A percentile compares a stretch with the other conserved stretches of the same genome.
These are phyloP conservation scores for Oenanthe javanica DNA, from an alignment of 140 eudicot genomes.

Conservation along the genomic window DNA sequence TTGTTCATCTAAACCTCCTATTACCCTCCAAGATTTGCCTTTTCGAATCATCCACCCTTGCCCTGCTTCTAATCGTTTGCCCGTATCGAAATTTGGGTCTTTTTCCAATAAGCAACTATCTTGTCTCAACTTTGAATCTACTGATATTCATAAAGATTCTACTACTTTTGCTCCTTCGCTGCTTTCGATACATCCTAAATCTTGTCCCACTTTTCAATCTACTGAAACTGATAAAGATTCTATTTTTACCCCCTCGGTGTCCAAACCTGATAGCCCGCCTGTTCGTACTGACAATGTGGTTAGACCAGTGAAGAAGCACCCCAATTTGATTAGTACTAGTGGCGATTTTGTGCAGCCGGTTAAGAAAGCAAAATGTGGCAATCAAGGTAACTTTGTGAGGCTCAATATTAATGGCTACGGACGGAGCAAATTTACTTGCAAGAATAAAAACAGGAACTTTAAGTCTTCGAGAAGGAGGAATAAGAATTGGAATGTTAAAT, in stretches of 20 bases:
- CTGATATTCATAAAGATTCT: conserved; percentile 17
- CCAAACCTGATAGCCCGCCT: conserved; percentile 15
- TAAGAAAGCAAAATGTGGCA: conserved; percentile 35
- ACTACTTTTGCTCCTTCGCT: neutral
- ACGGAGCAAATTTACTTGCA: conserved; percentile 43
- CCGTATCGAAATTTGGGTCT: conserved; percentile 33
- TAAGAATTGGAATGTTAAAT: conserved; percentile 23
- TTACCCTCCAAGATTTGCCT: conserved; percentile 32
- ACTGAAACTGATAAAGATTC: conserved; percentile 19
- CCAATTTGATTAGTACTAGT: conserved; percentile 46
- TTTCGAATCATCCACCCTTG: conserved; percentile 30
- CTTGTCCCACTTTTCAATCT: conserved; percentile 32
- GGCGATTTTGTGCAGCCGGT: conserved; percentile 10
- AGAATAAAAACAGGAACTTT: conserved; percentile 36
- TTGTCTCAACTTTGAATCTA: conserved; percentile 36
- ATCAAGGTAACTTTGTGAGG: conserved; percentile 88
- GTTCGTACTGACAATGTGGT: conserved; percentile 13
- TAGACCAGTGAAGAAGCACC: conserved; percentile 41
- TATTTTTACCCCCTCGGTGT: neutral
- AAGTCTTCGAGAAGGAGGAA: conserved; percentile 33
- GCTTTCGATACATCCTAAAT: conserved; percentile 5
- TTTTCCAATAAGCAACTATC: conserved; percentile 26
- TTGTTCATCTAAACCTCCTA: conserved; percentile 10
- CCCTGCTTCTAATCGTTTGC: conserved; percentile 25
- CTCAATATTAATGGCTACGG: conserved; percentile 84